Evolutionary conservation across 2,329 filamentous ascomycete species (phyloP).

Genomic region (Sphaerostilbella broomeana): DNA sequence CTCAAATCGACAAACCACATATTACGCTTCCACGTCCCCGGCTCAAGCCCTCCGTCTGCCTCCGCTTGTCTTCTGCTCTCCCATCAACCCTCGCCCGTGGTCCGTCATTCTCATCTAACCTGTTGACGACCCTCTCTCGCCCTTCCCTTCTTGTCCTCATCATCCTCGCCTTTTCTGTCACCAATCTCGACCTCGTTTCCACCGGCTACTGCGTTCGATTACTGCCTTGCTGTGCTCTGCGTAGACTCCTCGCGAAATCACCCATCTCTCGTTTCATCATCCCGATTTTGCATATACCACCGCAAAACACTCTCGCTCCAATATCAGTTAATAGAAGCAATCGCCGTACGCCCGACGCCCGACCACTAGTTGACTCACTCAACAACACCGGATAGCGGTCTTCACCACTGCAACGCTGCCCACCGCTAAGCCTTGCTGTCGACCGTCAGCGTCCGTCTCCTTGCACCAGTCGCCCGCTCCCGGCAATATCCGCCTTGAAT

Average conservation of each 20-base stretch:
- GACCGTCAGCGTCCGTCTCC: too few relatives aligned
- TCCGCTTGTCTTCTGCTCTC: slow-evolving; percentile 1
- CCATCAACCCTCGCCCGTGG: slow-evolving; percentile 12
- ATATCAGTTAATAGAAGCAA: neutral
- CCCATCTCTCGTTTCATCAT: slow-evolving; percentile 12
- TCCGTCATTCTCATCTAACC: slow-evolving; percentile 4
- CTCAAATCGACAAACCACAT: too few relatives aligned
- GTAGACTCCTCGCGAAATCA: slow-evolving; percentile 1
- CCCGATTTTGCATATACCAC: too few relatives aligned
- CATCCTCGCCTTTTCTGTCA: slow-evolving; percentile 4
- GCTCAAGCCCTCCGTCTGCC: neutral
- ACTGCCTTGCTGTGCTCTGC: neutral
- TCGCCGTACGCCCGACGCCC: too few relatives aligned
- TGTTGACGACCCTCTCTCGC: slow-evolving; percentile 3
- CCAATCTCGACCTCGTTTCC: neutral
- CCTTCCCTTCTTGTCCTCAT: slow-evolving; percentile 9
- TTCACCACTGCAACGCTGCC: too few relatives aligned
- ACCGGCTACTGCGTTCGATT: neutral
- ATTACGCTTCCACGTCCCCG: slow-evolving; percentile 11
- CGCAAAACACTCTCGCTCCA: slow-evolving; percentile 12
- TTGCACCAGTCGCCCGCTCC: too few relatives aligned
- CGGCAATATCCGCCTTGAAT: too few relatives aligned
- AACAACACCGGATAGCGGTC: too few relatives aligned
- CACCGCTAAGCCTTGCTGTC: too few relatives aligned
- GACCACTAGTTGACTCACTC: too few relatives aligned